Percentiles rank a stretch among this genome's conserved stretches.
phyloP scores from a whole-genome alignment of 306 rosid genomes.

The Betula pendula region DNA sequence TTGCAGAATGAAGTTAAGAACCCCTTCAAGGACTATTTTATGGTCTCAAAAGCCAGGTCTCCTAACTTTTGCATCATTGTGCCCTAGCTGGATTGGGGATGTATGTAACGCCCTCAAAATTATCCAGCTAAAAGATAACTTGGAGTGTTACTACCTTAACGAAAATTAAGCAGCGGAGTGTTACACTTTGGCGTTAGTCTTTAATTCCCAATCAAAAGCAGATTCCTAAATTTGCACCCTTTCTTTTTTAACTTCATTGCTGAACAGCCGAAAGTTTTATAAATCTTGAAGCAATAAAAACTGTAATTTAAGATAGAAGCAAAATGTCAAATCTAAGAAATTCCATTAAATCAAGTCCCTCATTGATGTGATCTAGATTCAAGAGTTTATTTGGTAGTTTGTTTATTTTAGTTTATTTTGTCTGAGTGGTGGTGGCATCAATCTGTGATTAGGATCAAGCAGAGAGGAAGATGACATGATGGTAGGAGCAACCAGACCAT shows the following conservation, averaged over 20 bases:
- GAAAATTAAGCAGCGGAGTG: background rate
- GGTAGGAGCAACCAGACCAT: conserved; percentile 43
- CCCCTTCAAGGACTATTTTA: background rate
- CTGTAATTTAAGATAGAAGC: background rate
- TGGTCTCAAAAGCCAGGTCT: conserved; percentile 9
- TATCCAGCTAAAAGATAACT: too few relatives aligned
- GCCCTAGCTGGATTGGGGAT: conserved; percentile 4
- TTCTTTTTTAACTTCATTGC: background rate
- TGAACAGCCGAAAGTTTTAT: background rate
- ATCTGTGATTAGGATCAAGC: conserved; percentile 47
- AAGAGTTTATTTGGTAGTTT: conserved; percentile 1
- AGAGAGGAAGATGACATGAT: conserved; percentile 42
- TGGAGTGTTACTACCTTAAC: too few relatives aligned
- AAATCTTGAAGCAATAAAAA: background rate
- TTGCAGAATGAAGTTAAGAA: conserved; percentile 5
- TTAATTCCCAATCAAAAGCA: background rate
- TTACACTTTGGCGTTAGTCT: background rate
- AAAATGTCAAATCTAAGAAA: background rate
- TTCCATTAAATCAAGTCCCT: background rate
- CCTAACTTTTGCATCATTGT: conserved; percentile 9
- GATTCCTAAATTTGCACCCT: conserved; percentile 3
- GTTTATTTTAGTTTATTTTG: background rate
- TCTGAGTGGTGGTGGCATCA: conserved; percentile 13
- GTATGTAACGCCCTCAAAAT: too few relatives aligned
- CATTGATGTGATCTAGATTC: background rate